These are phyloP conservation scores for Penicillium fimorum DNA, from an alignment of 495 filamentous ascomycete species.

Conservation along the genomic window DNA sequence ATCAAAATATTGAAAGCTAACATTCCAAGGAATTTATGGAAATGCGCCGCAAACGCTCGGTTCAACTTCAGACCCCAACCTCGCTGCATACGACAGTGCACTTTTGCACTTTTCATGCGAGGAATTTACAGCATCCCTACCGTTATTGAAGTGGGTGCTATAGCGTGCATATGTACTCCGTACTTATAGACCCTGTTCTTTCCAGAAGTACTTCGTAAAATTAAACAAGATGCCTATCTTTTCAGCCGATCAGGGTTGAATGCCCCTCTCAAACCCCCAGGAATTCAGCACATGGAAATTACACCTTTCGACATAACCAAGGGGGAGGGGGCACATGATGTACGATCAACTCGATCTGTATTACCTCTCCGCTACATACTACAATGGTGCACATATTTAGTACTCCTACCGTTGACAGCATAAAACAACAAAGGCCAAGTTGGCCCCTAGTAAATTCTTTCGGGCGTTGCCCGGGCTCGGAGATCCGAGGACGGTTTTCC, in stretches of 20 bases:
- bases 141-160: constrained; percentile 8
- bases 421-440: neutral
- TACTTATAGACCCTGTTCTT: neutral
- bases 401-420: neutral
- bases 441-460: constrained; percentile 8
- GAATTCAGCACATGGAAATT: constrained; percentile 20
- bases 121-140: constrained; percentile 29
- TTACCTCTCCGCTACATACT: constrained; percentile 8
- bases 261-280: constrained; percentile 7
- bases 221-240: neutral
- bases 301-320: constrained; percentile 5
- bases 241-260: neutral
- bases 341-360: constrained; percentile 10
- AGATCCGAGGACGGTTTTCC: constrained; percentile 10
- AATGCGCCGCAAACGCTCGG: constrained; percentile 22
- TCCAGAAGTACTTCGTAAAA: neutral
- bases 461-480: constrained; percentile 16
- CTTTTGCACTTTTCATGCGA: constrained; percentile 21
- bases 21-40: constrained; percentile 18
- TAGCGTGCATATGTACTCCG: constrained; percentile 9
- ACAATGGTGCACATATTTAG: neutral
- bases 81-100: constrained; percentile 18
- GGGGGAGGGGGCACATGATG: constrained; percentile 19
- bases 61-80: constrained; percentile 24
- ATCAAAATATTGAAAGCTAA: neutral